These are phyloP conservation scores for Polyrhizophydium stewartii DNA, from an alignment of 371 early-diverging fungal species.

Conservation along the genomic window DNA sequence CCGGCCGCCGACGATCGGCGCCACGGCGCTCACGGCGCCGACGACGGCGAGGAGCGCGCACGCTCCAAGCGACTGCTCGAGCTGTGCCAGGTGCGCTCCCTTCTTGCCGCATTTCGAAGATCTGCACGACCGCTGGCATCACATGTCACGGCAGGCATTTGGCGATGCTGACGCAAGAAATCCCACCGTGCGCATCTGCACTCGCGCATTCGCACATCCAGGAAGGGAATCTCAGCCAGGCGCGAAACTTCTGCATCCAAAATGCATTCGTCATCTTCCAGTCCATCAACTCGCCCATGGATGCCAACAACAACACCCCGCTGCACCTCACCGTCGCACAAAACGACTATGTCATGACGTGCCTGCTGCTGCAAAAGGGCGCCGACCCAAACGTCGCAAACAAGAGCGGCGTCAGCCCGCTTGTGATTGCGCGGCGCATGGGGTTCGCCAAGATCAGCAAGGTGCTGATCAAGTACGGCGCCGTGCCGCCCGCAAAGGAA, in stretches of 20 bases:
- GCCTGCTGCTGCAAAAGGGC: slow-evolving; percentile 40
- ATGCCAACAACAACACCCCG: slow-evolving; percentile 36
- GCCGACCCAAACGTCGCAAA: slow-evolving; percentile 44
- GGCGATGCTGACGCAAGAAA: too few relatives aligned
- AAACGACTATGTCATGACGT: slow-evolving; percentile 26
- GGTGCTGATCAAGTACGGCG: slow-evolving; percentile 26
- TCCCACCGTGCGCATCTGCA: too few relatives aligned
- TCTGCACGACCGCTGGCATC: too few relatives aligned
- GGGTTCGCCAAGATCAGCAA: slow-evolving; percentile 11
- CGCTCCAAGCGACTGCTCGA: slow-evolving; percentile 8
- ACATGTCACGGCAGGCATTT: too few relatives aligned
- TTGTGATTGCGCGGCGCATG: slow-evolving; percentile 26
- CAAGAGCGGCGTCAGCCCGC: slow-evolving; percentile 31
- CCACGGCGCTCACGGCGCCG: not conserved
- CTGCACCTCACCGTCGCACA: slow-evolving; percentile 41
- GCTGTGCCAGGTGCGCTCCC: slow-evolving; percentile 11
- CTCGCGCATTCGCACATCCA: too few relatives aligned
- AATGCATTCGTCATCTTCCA: slow-evolving; percentile 10
- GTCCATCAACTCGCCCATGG: slow-evolving; percentile 33
- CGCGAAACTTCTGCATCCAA: slow-evolving; percentile 1
- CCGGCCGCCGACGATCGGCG: too few relatives aligned
- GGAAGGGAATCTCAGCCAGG: slow-evolving; percentile 14
- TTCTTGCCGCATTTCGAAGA: too few relatives aligned
- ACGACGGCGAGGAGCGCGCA: not conserved
- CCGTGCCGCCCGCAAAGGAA: slow-evolving; percentile 12